Conservation (phyloP, 176 grass and related monocot species). For the Thalia dealbata region DNA sequence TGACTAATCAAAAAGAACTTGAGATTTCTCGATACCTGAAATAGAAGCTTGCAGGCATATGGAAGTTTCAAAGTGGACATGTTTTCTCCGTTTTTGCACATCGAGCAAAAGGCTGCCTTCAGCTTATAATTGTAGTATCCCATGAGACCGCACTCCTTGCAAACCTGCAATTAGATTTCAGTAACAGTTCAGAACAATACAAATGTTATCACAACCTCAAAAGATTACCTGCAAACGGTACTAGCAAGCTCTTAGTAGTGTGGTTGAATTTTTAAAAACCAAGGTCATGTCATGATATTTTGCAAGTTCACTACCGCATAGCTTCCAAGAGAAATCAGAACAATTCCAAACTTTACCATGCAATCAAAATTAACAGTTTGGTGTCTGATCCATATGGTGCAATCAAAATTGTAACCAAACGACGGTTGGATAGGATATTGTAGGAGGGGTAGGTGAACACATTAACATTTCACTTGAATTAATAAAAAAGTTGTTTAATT, state of each 20-base stretch:
- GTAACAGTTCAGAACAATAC: not conserved
- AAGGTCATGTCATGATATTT: too few relatives aligned
- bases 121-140: slow-evolving; percentile 85
- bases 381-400: too few relatives aligned
- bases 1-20: not conserved
- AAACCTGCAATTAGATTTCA: slow-evolving; percentile 40
- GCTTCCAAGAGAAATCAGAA: too few relatives aligned
- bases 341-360: too few relatives aligned
- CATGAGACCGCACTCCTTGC: slow-evolving; percentile 74
- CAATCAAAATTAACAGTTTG: too few relatives aligned
- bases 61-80: slow-evolving; percentile 97
- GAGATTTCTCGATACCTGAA: slow-evolving; percentile 54
- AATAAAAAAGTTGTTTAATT: too few relatives aligned
- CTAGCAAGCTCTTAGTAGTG: too few relatives aligned
- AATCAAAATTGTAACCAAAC: too few relatives aligned
- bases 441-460: too few relatives aligned
- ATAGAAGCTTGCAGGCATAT: slow-evolving; percentile 98
- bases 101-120: slow-evolving; percentile 74
- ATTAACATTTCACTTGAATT: too few relatives aligned
- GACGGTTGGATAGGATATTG: too few relatives aligned
- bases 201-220: not conserved
- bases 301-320: not conserved
- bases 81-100: slow-evolving; percentile 92
- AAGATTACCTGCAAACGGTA: not conserved
- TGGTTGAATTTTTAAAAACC: too few relatives aligned